phyloP scores from a whole-genome alignment of 495 filamentous ascomycete species.

The Hyaloscypha hepaticicola region DNA sequence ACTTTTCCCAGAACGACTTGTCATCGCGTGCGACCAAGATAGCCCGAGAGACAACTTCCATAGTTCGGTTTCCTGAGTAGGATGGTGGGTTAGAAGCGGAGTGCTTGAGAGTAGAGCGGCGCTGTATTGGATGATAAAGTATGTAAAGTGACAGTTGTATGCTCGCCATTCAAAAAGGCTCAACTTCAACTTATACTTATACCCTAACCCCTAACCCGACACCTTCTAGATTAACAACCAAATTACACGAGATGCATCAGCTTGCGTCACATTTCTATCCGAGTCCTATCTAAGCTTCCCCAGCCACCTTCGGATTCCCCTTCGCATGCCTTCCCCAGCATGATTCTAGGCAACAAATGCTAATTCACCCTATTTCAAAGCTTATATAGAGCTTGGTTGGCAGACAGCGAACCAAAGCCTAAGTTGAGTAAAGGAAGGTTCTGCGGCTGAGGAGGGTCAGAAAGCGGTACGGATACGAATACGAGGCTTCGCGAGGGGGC shows the following conservation, averaged over 20 bases:
- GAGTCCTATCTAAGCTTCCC: background rate
- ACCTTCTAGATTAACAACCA: background rate
- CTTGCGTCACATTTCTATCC: background rate
- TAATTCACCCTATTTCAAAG: background rate
- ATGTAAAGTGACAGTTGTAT: background rate
- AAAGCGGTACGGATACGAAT: background rate
- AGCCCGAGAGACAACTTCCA: conserved; percentile 5
- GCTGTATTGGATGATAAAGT: background rate
- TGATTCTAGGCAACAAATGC: background rate
- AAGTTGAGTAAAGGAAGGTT: background rate
- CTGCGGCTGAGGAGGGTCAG: background rate
- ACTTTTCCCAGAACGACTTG: conserved; percentile 15
- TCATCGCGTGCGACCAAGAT: conserved; percentile 3
- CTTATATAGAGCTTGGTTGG: background rate
- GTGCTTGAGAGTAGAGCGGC: background rate
- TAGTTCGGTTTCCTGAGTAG: background rate
- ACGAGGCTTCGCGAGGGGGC: background rate
- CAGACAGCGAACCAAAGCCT: background rate
- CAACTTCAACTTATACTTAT: background rate
- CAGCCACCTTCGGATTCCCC: background rate
- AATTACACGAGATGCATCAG: background rate
- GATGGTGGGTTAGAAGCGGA: background rate
- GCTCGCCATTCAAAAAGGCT: too few relatives aligned
- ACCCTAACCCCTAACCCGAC: background rate
- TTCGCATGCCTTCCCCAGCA: background rate